Conservation (phyloP, 1,139 yeast genomes). For the Candida sanyaensis region DNA sequence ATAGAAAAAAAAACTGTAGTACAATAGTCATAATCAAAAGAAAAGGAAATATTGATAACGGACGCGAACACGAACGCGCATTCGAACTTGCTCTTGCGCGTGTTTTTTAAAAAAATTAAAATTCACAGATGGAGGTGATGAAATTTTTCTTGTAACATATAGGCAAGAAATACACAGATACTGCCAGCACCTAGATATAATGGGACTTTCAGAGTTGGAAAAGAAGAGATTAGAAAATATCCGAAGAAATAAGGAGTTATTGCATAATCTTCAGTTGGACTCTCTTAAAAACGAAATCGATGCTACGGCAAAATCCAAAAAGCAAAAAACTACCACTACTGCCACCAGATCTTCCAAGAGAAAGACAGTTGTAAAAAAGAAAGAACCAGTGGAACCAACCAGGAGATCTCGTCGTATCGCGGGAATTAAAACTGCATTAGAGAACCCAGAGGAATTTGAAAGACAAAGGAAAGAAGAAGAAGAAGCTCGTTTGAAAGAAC, state of each 20-base stretch:
- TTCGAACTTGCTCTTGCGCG: too few species aligned
- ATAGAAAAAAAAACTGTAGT: background rate
- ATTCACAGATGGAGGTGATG: too few species aligned
- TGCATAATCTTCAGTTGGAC: slow-evolving; percentile 40
- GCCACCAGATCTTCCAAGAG: slow-evolving; percentile 18
- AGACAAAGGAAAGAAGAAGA: slow-evolving; percentile 36
- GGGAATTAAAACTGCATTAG: slow-evolving; percentile 51
- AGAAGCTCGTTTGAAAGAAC: slow-evolving; percentile 18
- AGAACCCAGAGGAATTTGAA: slow-evolving; percentile 38
- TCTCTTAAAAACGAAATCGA: slow-evolving; percentile 30
- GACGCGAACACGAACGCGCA: too few species aligned
- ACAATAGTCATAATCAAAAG: background rate
- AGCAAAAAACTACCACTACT: slow-evolving; percentile 17
- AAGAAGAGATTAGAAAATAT: slow-evolving; percentile 61
- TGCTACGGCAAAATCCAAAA: slow-evolving; percentile 15
- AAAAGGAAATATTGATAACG: background rate
- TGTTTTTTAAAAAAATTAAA: too few species aligned
- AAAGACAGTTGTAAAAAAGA: background rate
- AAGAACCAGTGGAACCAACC: slow-evolving; percentile 44
- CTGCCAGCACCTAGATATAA: slow-evolving; percentile 3
- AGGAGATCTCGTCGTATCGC: slow-evolving; percentile 68
- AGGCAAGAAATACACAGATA: too few species aligned
- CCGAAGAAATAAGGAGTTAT: slow-evolving; percentile 41
- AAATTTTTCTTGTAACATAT: too few species aligned
- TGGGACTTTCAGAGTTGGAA: slow-evolving; percentile 63